Conservation (phyloP, 805 yeast species). For the Suhomyces sp. region DNA sequence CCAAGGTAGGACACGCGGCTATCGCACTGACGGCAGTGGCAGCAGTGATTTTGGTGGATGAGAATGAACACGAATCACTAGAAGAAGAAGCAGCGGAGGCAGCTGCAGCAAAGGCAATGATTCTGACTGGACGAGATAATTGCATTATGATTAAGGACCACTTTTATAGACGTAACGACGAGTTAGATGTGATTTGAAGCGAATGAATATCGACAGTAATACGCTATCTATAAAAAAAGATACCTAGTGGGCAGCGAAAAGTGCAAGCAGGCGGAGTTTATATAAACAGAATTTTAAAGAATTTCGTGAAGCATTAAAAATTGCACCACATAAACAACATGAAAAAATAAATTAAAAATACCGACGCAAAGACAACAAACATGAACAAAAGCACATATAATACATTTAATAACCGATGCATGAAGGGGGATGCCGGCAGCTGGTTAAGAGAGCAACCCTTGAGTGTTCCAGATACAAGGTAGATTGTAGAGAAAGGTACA, state of each 20-base stretch:
- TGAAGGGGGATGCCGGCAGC: background rate
- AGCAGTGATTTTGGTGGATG: slow-evolving; percentile 35
- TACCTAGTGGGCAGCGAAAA: background rate
- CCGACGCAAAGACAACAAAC: background rate
- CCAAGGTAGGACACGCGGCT: slow-evolving; percentile 40
- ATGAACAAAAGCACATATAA: background rate
- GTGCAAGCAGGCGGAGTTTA: background rate
- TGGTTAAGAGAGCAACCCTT: background rate
- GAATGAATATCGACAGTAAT: background rate
- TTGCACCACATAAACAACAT: background rate
- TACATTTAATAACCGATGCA: background rate
- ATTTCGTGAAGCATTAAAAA: background rate
- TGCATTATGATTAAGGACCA: slow-evolving; percentile 4
- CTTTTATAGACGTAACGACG: slow-evolving; percentile 1
- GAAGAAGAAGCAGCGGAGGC: slow-evolving; percentile 9
- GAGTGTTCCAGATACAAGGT: background rate
- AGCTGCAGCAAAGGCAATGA: slow-evolving; percentile 4
- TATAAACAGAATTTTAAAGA: background rate
- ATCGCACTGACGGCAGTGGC: slow-evolving; percentile 32
- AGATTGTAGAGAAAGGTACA: background rate
- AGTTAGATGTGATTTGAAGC: background rate
- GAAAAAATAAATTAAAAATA: background rate
- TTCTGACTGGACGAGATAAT: slow-evolving; percentile 3
- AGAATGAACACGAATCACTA: slow-evolving; percentile 33
- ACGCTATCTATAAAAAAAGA: background rate